Evolutionary conservation across 1,284 basidiomycete species (phyloP).

Genomic region (Ustilago xerochloae): DNA sequence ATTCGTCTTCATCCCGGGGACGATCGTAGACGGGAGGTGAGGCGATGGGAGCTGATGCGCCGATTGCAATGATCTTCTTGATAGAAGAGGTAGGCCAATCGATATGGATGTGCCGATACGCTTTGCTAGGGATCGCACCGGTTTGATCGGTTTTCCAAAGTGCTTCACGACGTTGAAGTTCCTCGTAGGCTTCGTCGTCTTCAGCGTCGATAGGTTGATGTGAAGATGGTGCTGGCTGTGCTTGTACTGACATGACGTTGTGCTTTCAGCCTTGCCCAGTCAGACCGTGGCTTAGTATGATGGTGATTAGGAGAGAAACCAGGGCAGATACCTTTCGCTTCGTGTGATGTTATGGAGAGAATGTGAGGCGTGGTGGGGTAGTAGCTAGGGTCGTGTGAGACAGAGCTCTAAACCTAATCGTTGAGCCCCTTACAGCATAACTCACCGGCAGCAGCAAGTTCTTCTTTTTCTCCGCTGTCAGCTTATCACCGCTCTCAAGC

Average conservation of each 20-base stretch:
- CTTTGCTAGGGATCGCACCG: neutral
- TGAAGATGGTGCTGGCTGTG: neutral
- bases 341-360: too few species aligned
- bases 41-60: constrained; percentile 42
- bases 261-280: neutral
- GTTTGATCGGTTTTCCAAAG: constrained; percentile 21
- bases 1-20: constrained; percentile 24
- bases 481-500: neutral
- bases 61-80: constrained; percentile 56
- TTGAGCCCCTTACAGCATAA: neutral
- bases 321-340: too few species aligned
- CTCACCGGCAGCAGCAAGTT: neutral
- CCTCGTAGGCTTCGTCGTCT: constrained; percentile 20
- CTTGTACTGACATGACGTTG: constrained; percentile 3
- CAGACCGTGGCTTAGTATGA: neutral
- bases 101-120: constrained; percentile 52
- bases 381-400: neutral
- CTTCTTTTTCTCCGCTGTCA: neutral
- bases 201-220: neutral
- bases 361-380: neutral
- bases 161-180: constrained; percentile 20
- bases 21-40: constrained; percentile 54
- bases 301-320: too few species aligned
- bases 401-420: neutral
- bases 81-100: constrained; percentile 58